These are phyloP conservation scores for Aspergillus sclerotiicarbonarius DNA, from an alignment of 495 filamentous ascomycete species.

Conservation along the genomic window DNA sequence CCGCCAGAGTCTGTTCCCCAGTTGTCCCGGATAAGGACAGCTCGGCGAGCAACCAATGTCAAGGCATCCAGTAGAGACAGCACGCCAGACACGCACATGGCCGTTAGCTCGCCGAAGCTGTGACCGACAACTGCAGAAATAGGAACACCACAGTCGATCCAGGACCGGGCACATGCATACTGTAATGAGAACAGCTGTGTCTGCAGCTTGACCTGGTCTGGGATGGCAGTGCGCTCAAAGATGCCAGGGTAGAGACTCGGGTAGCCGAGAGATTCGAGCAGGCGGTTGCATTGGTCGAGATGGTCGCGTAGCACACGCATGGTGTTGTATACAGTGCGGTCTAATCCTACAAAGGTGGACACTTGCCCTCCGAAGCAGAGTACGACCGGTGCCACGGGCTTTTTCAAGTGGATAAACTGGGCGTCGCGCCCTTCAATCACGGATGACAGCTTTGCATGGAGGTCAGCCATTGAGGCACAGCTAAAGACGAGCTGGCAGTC, in stretches of 20 bases:
- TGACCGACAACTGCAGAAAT: constrained; percentile 48
- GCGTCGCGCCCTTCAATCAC: constrained; percentile 5
- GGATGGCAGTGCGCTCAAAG: constrained; percentile 37
- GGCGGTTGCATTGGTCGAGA: constrained; percentile 25
- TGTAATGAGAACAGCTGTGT: constrained; percentile 46
- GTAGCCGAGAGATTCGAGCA: constrained; percentile 25
- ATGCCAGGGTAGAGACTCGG: constrained; percentile 47
- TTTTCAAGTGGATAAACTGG: constrained; percentile 8
- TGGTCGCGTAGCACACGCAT: constrained; percentile 35
- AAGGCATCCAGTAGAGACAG: constrained; percentile 38
- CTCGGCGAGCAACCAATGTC: constrained; percentile 41
- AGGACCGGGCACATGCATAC: constrained; percentile 44
- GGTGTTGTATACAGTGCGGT: constrained; percentile 33
- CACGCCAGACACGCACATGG: constrained; percentile 36
- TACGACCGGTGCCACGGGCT: constrained; percentile 35
- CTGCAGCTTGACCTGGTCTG: constrained; percentile 45
- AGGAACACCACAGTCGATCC: constrained; percentile 44
- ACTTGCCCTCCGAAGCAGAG: constrained; percentile 57
- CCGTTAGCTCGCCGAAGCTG: constrained; percentile 49
- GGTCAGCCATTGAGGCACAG: constrained; percentile 9
- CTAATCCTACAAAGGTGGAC: constrained; percentile 42
- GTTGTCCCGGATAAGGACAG: constrained; percentile 37
- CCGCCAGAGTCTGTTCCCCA: constrained; percentile 50
- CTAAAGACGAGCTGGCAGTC: constrained; percentile 13
- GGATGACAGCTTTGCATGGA: constrained; percentile 2